phyloP scores from a whole-genome alignment of 495 filamentous ascomycete genomes.

The Hypoxylon subgilvum region DNA sequence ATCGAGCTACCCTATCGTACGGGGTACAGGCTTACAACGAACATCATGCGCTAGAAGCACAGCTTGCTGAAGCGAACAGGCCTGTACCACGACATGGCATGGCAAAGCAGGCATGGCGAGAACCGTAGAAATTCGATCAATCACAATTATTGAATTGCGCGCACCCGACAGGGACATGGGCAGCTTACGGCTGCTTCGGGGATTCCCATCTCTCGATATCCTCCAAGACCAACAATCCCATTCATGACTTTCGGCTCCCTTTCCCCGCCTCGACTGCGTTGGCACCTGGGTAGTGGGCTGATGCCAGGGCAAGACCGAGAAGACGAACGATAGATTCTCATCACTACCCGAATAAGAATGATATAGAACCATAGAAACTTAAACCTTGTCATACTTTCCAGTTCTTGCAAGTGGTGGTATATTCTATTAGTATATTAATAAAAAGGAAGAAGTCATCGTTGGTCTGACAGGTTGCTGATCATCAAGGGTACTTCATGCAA shows the following conservation, averaged over 20 bases:
- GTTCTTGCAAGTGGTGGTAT: too few relatives aligned
- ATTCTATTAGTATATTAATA: not conserved
- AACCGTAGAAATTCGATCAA: conserved; percentile 13
- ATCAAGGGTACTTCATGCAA: not conserved
- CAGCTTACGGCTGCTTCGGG: conserved; percentile 15
- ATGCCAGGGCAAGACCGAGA: conserved; percentile 25
- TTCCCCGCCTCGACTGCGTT: conserved; percentile 11
- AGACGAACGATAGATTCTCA: conserved; percentile 27
- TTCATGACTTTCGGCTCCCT: conserved; percentile 9
- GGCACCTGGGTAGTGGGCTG: conserved; percentile 27
- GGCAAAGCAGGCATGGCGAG: conserved; percentile 5
- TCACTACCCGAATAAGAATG: conserved; percentile 28
- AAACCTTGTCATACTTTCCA: conserved; percentile 16
- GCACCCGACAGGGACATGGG: not conserved
- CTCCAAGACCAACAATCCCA: conserved; percentile 28
- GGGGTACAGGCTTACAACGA: not conserved
- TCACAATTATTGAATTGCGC: not conserved
- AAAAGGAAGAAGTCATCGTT: conserved; percentile 12
- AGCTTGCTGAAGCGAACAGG: conserved; percentile 7
- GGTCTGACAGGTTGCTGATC: conserved; percentile 2
- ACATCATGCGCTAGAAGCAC: conserved; percentile 2
- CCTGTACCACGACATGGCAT: conserved; percentile 5
- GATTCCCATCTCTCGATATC: conserved; percentile 30
- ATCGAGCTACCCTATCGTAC: not conserved
- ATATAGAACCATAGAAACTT: conserved; percentile 30